Evolutionary conservation across 2,329 filamentous ascomycete genomes (phyloP), one percentile per base, ranked within the genome.

Genomic region (Waltergamsia citrina): DNA sequence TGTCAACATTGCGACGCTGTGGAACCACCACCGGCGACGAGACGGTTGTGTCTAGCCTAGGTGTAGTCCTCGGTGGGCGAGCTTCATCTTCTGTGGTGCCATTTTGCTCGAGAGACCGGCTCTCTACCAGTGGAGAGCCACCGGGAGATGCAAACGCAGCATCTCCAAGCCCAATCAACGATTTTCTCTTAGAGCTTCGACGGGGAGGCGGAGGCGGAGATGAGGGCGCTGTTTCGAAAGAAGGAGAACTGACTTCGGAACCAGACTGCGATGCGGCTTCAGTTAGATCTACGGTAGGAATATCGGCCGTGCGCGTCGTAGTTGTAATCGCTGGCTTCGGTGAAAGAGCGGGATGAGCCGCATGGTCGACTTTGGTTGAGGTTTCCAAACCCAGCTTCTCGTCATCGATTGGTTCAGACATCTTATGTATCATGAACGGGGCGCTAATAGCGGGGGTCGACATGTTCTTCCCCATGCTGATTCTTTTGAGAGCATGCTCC

Each of bases 181-280:
- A 34, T 23, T 41, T 41, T 23, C 52, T 41, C 33, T 46, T 51
- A 4, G 50, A 43, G 29, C 49, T 52, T 37, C 48, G 45, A 10
- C 39, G 41, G 11, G 52, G 52, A 8, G 52, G 51, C 17, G 47
- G 44, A 2, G 47, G 50, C 7, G 49, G 47, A 15, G 42, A 40
- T 10, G 43, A 10, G 16, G 46, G 42, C 3, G 38, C 38, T 4
- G 47, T 43, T 15, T 27, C 32, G 24, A 38, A 47, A 6, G 32
- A 27, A 15, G 29, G 22, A 14, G 21, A 12, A 14, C 29, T 28
- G 10, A 12, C 27, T 9, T 36, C 34, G 7, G 34, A 36, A 12
- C 10, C 20, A 5, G 29, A 26, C n/a, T 26, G n/a, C n/a, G n/a
- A n/a, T n/a, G n/a, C n/a, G n/a, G n/a, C n/a, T n/a, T n/a, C n/a